These are phyloP conservation scores for Metarhizium sp. DNA, from an alignment of 2,329 filamentous ascomycete species.

Conservation along the genomic window DNA sequence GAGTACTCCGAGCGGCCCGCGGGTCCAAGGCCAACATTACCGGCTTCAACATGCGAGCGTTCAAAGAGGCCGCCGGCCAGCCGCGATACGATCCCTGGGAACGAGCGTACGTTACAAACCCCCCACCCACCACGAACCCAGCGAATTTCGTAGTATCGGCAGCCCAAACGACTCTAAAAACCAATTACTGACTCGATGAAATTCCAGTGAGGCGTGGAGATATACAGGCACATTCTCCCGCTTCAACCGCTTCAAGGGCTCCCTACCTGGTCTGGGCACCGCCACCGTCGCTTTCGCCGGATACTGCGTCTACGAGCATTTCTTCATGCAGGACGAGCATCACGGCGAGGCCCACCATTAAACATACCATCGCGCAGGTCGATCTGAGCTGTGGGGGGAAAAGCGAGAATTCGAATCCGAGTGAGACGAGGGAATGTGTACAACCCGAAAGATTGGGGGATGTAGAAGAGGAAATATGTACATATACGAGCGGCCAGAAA, in stretches of 20 bases:
- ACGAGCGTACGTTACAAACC: conserved; percentile 40
- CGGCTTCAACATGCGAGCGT: conserved; percentile 81
- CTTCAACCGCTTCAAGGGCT: conserved; percentile 77
- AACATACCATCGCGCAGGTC: neutral
- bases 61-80: conserved; percentile 60
- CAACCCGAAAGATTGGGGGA: neutral
- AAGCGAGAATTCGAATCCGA: neutral
- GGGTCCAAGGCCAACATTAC: conserved; percentile 66
- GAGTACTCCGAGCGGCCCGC: conserved; percentile 42
- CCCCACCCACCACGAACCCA: neutral
- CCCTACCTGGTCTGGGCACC: conserved; percentile 86
- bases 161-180: neutral
- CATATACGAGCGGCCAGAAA: neutral
- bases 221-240: conserved; percentile 83
- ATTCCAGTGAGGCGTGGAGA: conserved; percentile 79
- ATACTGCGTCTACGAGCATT: conserved; percentile 84
- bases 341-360: conserved; percentile 38
- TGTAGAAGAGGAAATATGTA: neutral
- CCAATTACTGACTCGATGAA: conserved; percentile 6
- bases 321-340: conserved; percentile 70
- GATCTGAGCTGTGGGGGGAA: neutral
- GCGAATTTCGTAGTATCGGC: no score
- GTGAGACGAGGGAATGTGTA: neutral
- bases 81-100: conserved; percentile 59
- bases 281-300: conserved; percentile 82